phyloP scores from a whole-genome alignment of 495 filamentous ascomycete species.

The Neurospora sp. region DNA sequence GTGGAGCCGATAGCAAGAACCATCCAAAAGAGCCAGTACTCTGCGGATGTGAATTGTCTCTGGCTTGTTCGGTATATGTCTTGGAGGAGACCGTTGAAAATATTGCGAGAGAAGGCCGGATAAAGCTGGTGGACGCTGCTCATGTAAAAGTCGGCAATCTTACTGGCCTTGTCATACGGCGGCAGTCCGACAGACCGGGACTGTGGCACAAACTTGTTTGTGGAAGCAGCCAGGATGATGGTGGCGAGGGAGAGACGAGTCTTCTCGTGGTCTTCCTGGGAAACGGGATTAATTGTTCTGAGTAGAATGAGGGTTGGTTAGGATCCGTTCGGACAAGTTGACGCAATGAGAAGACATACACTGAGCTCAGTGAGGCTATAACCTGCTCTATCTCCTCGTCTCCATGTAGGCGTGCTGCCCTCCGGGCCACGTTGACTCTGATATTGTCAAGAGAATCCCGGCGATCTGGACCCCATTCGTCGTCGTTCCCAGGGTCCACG shows the following conservation, averaged over 20 bases:
- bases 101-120: slow-evolving; percentile 68
- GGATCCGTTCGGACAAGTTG: background rate
- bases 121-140: slow-evolving; percentile 68
- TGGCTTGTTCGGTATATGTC: slow-evolving; percentile 59
- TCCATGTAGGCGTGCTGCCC: slow-evolving; percentile 31
- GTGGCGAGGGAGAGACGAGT: background rate
- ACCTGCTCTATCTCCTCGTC: background rate
- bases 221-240: slow-evolving; percentile 63
- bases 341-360: background rate
- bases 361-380: background rate
- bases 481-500: slow-evolving; percentile 2
- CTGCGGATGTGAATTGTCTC: slow-evolving; percentile 54
- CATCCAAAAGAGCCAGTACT: slow-evolving; percentile 81
- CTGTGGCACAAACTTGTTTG: slow-evolving; percentile 52
- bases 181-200: slow-evolving; percentile 50
- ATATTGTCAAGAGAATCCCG: slow-evolving; percentile 51
- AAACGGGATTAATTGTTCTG: background rate
- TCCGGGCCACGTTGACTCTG: slow-evolving; percentile 47
- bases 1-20: slow-evolving; percentile 72
- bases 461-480: slow-evolving; percentile 24
- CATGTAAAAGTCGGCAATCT: slow-evolving; percentile 71
- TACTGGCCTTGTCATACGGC: slow-evolving; percentile 49
- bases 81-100: slow-evolving; percentile 65
- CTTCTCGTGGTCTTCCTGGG: background rate
- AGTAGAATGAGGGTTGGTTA: background rate